Evolutionary conservation across 768 basidiomycete species (phyloP).

Genomic region (Neoboletus brunneissimus): DNA sequence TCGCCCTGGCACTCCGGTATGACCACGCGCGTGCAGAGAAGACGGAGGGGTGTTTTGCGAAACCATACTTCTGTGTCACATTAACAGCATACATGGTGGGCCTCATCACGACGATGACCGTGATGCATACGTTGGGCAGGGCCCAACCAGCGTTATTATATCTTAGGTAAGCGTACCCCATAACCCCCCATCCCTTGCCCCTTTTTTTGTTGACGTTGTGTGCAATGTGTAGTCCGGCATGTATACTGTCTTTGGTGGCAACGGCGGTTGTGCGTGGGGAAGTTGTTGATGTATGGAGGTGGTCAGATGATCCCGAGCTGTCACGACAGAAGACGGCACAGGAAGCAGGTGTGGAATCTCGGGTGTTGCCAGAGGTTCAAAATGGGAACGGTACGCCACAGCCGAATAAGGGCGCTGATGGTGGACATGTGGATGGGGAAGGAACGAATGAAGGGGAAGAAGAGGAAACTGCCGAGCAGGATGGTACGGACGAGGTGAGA

Average conservation of each 20-base stretch:
- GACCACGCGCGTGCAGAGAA: conserved; percentile 54
- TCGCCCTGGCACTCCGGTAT: conserved; percentile 84
- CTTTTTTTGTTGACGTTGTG: background rate
- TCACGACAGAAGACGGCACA: conserved; percentile 15
- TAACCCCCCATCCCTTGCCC: background rate
- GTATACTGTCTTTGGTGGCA: conserved; percentile 65
- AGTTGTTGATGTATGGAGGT: conserved; percentile 64
- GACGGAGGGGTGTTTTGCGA: conserved; percentile 43
- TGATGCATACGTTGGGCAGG: conserved; percentile 74
- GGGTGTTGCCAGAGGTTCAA: conserved; percentile 12
- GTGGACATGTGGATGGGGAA: conserved; percentile 4
- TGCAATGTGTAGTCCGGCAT: conserved; percentile 55
- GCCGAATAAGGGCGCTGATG: conserved; percentile 15
- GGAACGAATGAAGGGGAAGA: conserved; percentile 14
- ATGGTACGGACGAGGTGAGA: background rate
- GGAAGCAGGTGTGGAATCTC: conserved; percentile 9
- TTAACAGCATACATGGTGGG: conserved; percentile 73
- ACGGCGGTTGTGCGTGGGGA: conserved; percentile 67
- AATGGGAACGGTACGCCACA: conserved; percentile 21
- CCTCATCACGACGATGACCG: conserved; percentile 70
- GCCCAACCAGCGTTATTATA: conserved; percentile 95
- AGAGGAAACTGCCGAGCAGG: background rate
- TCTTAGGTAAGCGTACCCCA: conserved; percentile 58
- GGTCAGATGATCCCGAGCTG: conserved; percentile 55
- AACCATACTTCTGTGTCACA: conserved; percentile 74